These are phyloP conservation scores for Argentina anserina DNA, from an alignment of 306 rosid genomes.

Conservation along the genomic window DNA sequence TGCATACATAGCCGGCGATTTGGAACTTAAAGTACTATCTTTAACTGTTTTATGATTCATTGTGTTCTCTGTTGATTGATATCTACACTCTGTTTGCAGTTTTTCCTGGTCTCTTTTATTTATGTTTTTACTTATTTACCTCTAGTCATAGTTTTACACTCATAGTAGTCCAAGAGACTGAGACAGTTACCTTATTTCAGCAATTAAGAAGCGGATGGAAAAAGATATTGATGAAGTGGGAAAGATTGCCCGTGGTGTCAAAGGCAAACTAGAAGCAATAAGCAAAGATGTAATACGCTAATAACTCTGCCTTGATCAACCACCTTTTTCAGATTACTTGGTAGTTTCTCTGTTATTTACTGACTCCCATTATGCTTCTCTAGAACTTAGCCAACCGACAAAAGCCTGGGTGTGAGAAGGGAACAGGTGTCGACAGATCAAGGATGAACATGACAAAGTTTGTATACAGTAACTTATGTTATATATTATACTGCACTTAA, in stretches of 20 bases:
- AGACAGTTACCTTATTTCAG: constrained; percentile 40
- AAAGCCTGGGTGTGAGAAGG: constrained; percentile 93
- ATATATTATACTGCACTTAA: constrained; percentile 9
- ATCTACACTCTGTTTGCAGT: background rate
- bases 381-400: constrained; percentile 78
- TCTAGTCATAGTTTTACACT: background rate
- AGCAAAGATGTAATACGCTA: constrained; percentile 65
- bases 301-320: constrained; percentile 16
- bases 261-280: constrained; percentile 74
- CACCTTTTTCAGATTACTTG: constrained; percentile 7
- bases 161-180: background rate
- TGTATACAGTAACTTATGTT: constrained; percentile 21
- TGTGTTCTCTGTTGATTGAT: background rate
- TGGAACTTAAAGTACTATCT: background rate
- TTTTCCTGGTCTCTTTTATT: background rate
- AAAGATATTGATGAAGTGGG: constrained; percentile 97
- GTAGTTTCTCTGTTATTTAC: constrained; percentile 3
- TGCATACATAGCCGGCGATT: background rate
- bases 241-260: constrained; percentile 77
- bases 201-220: constrained; percentile 95
- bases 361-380: constrained; percentile 23
- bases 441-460: constrained; percentile 95
- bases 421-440: constrained; percentile 87
- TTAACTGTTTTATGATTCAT: constrained; percentile 6
- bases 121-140: background rate